Evolutionary conservation across 164 flowering plant species (phyloP).

Genomic region (Platanus orientalis): DNA sequence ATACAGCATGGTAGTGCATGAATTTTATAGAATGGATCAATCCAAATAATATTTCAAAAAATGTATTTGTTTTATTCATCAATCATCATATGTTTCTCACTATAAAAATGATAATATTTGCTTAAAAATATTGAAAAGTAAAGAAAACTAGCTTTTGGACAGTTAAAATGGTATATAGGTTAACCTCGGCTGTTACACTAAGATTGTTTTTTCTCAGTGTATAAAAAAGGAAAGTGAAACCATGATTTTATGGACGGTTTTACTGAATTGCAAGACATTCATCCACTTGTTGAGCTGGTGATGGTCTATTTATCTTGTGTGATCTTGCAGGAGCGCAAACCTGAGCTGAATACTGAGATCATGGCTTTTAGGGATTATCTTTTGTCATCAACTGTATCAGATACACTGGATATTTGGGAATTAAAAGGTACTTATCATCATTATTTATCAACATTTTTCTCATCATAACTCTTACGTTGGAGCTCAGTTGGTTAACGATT

Average conservation of each 20-base stretch:
- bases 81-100: too few relatives aligned
- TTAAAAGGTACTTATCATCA: conserved; percentile 55
- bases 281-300: background rate
- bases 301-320: background rate
- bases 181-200: background rate
- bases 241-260: background rate
- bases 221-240: too few relatives aligned
- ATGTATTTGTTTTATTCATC: too few relatives aligned
- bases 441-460: background rate
- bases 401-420: conserved; percentile 95
- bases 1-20: too few relatives aligned
- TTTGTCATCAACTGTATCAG: conserved; percentile 82
- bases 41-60: too few relatives aligned
- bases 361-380: conserved; percentile 91
- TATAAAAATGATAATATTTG: too few relatives aligned
- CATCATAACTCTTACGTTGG: background rate
- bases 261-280: conserved; percentile 3
- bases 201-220: too few relatives aligned
- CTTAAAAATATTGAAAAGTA: too few relatives aligned
- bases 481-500: conserved; percentile 5
- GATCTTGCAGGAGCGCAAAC: conserved; percentile 72
- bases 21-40: too few relatives aligned
- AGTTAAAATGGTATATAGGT: background rate
- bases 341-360: conserved; percentile 72
- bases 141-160: background rate